These are phyloP conservation scores for Pseudocercospora musae DNA, from an alignment of 2,329 filamentous ascomycete species.

Conservation along the genomic window DNA sequence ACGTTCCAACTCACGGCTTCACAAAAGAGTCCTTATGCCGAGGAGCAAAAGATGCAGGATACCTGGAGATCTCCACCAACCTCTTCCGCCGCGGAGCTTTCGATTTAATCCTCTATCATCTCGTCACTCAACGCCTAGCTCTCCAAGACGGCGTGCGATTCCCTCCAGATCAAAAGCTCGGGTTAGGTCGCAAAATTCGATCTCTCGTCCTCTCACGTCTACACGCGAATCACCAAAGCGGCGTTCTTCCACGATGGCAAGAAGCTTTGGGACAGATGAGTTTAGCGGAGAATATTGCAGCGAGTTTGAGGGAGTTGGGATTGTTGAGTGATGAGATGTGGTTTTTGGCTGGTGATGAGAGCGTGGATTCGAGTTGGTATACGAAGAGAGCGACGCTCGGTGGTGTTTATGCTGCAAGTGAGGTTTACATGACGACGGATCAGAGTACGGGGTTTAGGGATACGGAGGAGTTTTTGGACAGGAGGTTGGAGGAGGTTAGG, in stretches of 20 bases:
- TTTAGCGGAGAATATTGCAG: conserved; percentile 71
- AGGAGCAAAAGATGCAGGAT: conserved; percentile 80
- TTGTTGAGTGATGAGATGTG: conserved; percentile 88
- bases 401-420: conserved; percentile 66
- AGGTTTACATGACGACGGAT: conserved; percentile 94
- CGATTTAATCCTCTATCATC: conserved; percentile 75
- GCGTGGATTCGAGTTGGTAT: conserved; percentile 88
- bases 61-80: conserved; percentile 80
- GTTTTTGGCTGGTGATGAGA: conserved; percentile 76
- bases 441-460: conserved; percentile 67
- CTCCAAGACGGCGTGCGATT: conserved; percentile 52
- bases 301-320: conserved; percentile 74
- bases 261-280: conserved; percentile 92
- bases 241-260: conserved; percentile 74
- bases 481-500: conserved; percentile 68
- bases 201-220: conserved; percentile 72
- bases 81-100: conserved; percentile 77
- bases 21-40: conserved; percentile 67
- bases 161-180: conserved; percentile 19
- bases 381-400: conserved; percentile 63
- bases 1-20: conserved; percentile 82
- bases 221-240: conserved; percentile 61
- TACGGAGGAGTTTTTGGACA: conserved; percentile 75
- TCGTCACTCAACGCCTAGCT: conserved; percentile 62
- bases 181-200: conserved; percentile 60